Percentiles rank a stretch among this genome's conserved stretches.
Evolutionary conservation across 208 protist genomes (phyloP).

Genomic region (Acanthamoeba quina): DNA sequence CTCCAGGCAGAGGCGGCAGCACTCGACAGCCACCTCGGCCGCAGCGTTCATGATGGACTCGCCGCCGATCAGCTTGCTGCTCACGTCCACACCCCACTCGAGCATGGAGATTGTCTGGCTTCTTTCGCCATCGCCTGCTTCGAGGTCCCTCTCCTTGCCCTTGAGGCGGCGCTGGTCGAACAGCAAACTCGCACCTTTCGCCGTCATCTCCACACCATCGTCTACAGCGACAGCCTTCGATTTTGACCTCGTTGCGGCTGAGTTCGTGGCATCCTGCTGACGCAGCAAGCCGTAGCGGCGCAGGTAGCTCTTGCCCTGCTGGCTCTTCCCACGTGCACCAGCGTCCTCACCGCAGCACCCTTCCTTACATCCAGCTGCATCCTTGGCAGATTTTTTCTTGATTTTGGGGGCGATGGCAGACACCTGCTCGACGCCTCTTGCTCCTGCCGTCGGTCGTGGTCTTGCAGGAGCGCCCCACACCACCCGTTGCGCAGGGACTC

Average conservation of each 20-base stretch:
- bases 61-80: background rate
- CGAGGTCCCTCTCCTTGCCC: background rate
- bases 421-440: too few species aligned
- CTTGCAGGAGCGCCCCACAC: background rate
- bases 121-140: background rate
- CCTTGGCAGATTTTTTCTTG: background rate
- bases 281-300: background rate
- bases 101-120: background rate
- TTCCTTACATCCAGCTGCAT: background rate
- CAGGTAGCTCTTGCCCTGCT: conserved; percentile 41
- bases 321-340: background rate
- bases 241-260: too few species aligned
- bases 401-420: too few species aligned
- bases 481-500: background rate
- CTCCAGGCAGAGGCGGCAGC: background rate
- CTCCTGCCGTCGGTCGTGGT: background rate
- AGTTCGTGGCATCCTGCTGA: background rate
- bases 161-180: background rate
- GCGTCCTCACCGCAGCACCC: background rate
- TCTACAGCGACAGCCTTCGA: too few species aligned
- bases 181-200: too few species aligned
- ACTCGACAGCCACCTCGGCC: conserved; percentile 8
- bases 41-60: background rate
- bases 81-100: background rate
- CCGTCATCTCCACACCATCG: too few species aligned